phyloP scores from a whole-genome alignment of 2,329 filamentous ascomycete species.

The Fusarium floridanum region DNA sequence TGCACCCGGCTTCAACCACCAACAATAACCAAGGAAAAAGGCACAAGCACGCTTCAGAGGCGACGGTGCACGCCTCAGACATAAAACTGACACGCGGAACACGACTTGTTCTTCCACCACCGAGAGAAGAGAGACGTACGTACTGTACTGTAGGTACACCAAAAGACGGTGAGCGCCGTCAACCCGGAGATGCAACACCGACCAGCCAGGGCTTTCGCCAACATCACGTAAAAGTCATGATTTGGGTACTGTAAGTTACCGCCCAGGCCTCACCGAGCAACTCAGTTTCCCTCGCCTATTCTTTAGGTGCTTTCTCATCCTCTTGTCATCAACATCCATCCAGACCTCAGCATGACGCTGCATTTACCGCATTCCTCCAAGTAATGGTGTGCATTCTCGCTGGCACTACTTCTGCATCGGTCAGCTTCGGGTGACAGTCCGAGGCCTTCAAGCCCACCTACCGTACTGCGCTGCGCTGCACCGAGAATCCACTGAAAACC shows the following conservation, averaged over 20 bases:
- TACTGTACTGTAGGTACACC: neutral
- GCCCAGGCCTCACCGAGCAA: neutral
- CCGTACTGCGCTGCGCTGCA: neutral
- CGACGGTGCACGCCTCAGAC: slow-evolving; percentile 18
- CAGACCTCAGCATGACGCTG: slow-evolving; percentile 14
- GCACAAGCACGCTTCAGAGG: slow-evolving; percentile 24
- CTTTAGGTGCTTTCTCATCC: neutral
- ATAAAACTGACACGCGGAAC: slow-evolving; percentile 12
- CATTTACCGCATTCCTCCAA: slow-evolving; percentile 10
- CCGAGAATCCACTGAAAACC: slow-evolving; percentile 16
- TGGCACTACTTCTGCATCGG: slow-evolving; percentile 13
- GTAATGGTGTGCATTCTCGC: slow-evolving; percentile 21
- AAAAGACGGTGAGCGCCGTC: slow-evolving; percentile 40
- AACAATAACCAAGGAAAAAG: slow-evolving; percentile 30
- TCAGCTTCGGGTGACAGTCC: slow-evolving; percentile 10
- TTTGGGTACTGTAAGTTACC: neutral
- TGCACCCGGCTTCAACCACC: slow-evolving; percentile 12
- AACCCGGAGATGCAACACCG: slow-evolving; percentile 30
- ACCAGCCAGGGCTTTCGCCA: slow-evolving; percentile 19
- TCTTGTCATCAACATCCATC: neutral
- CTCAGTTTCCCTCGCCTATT: neutral
- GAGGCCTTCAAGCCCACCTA: neutral
- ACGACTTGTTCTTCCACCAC: neutral
- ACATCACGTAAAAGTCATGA: slow-evolving; percentile 23
- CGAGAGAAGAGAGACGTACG: neutral